Evolutionary conservation across 2,329 filamentous ascomycete genomes (phyloP).

Genomic region (Apiospora kogelbergensis): DNA sequence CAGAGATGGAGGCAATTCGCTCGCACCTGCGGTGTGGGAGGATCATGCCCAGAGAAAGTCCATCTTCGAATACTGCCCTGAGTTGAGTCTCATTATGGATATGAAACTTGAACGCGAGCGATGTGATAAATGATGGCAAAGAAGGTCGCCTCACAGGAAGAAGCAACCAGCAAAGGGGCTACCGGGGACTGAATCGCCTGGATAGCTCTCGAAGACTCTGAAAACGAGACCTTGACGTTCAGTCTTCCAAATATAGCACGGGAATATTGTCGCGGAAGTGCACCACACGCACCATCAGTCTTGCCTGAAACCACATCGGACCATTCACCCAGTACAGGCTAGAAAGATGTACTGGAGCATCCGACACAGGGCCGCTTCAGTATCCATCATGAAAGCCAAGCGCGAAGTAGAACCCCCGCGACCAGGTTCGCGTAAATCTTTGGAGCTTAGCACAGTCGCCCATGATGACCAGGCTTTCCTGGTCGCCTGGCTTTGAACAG

Average conservation of each 20-base stretch:
- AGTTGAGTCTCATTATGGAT: conserved; percentile 53
- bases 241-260: background rate
- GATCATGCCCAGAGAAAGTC: conserved; percentile 40
- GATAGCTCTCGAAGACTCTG: background rate
- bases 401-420: background rate
- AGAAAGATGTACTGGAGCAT: background rate
- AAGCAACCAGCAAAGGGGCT: background rate
- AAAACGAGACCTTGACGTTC: background rate
- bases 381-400: background rate
- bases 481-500: background rate
- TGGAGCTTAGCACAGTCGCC: background rate
- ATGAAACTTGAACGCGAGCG: conserved; percentile 55
- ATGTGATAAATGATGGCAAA: conserved; percentile 37
- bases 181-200: too few relatives aligned
- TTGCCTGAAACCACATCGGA: background rate
- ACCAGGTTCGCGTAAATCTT: background rate
- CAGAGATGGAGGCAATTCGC: conserved; percentile 39
- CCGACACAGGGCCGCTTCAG: background rate
- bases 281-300: background rate
- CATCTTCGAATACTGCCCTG: conserved; percentile 57
- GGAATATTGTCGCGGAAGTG: background rate
- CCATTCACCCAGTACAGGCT: background rate
- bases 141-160: background rate
- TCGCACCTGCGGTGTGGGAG: conserved; percentile 48
- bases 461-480: background rate